A percentile compares a stretch with the other conserved stretches of the same genome.
These are phyloP conservation scores for Crucibulum laeve DNA, from an alignment of 768 basidiomycete genomes.

Conservation along the genomic window DNA sequence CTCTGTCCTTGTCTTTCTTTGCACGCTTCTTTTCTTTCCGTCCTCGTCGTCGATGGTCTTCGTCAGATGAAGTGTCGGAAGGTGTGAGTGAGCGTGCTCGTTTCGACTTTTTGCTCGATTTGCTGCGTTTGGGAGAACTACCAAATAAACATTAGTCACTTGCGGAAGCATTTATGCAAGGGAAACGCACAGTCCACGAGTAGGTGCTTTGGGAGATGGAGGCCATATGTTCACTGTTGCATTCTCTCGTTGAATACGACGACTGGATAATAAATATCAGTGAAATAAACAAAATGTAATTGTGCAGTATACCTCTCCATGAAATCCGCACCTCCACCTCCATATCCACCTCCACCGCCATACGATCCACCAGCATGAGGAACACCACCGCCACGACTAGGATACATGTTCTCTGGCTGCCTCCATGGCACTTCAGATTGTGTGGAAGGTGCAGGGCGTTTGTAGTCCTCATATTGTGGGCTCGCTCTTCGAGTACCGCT, in stretches of 20 bases:
- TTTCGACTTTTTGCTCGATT: conserved; percentile 55
- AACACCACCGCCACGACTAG: conserved; percentile 26
- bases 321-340: conserved; percentile 41
- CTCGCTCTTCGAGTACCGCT: conserved; percentile 36
- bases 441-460: conserved; percentile 33
- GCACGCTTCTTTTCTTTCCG: conserved; percentile 58
- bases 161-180: neutral
- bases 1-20: conserved; percentile 40
- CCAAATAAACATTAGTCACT: conserved; percentile 2
- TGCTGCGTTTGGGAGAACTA: conserved; percentile 56
- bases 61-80: conserved; percentile 49
- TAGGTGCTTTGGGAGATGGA: conserved; percentile 67
- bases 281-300: neutral
- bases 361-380: conserved; percentile 25
- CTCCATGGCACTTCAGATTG: conserved; percentile 38
- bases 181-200: conserved; percentile 48
- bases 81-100: conserved; percentile 51
- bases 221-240: conserved; percentile 73
- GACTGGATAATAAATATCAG: conserved; percentile 37
- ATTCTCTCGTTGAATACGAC: conserved; percentile 61
- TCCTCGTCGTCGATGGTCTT: conserved; percentile 52
- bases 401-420: conserved; percentile 56
- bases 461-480: conserved; percentile 60
- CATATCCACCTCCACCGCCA: conserved; percentile 12
- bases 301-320: conserved; percentile 57